Conservation (phyloP, 352 stramenopile species). For the Phytophthora boehmeriae region DNA sequence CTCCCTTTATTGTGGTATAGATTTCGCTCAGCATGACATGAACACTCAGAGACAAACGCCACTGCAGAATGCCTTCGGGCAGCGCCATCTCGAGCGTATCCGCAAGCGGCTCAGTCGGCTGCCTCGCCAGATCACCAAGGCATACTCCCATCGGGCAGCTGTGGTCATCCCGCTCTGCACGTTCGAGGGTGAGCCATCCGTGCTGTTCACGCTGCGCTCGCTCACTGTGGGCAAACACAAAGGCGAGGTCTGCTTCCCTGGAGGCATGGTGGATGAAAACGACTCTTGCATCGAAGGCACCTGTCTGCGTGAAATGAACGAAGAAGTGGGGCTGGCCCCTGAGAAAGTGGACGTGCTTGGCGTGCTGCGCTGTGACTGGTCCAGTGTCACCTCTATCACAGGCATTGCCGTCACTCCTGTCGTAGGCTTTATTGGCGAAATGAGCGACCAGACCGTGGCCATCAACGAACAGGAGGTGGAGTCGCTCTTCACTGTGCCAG, state of each 20-base stretch:
- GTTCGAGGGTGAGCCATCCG: constrained; percentile 93
- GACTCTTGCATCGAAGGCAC: constrained; percentile 95
- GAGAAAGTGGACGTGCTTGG: constrained; percentile 92
- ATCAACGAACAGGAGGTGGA: constrained; percentile 97
- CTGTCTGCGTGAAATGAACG: constrained; percentile 97
- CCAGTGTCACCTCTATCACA: constrained; percentile 93
- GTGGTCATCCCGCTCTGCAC: constrained; percentile 98
- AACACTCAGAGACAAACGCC: constrained; percentile 49
- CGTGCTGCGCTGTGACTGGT: constrained; percentile 96
- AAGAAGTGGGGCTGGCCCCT: constrained; percentile 93
- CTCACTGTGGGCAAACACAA: constrained; percentile 92
- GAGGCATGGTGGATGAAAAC: constrained; percentile 93
- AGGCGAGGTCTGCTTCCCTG: constrained; percentile 97
- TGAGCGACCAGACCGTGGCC: constrained; percentile 89
- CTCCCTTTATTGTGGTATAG: constrained; percentile 24
- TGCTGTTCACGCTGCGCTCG: constrained; percentile 96
- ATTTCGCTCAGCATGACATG: constrained; percentile 51
- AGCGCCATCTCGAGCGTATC: constrained; percentile 91
- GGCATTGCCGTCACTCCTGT: constrained; percentile 98
- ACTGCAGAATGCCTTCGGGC: constrained; percentile 79
- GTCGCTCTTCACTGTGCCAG: constrained; percentile 95
- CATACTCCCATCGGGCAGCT: constrained; percentile 90
- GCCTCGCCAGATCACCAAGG: constrained; percentile 93
- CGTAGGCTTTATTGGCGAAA: constrained; percentile 95
- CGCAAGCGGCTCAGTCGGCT: constrained; percentile 95